A percentile compares a stretch with the other conserved stretches of the same genome.
phyloP scores from a whole-genome alignment of 129 eudicot genomes.

The Lonicera japonica region DNA sequence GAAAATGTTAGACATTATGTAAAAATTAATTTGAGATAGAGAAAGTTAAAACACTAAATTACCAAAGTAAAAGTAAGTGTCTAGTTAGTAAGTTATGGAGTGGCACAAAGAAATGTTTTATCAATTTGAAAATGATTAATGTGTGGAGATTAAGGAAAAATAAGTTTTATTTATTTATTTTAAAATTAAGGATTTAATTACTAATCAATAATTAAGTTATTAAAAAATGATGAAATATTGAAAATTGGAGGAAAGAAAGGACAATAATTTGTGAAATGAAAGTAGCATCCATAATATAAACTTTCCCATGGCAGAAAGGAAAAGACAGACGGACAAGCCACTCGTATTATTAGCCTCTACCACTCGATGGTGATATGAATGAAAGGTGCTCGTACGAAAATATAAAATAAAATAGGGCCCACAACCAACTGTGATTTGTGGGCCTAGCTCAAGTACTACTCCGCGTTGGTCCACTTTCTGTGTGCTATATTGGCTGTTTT shows the following conservation, averaged over 20 bases:
- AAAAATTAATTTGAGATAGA: too few relatives aligned
- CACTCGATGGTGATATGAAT: background rate
- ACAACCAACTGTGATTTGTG: background rate
- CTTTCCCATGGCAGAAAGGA: background rate
- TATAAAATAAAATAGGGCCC: too few relatives aligned
- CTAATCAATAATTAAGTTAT: background rate
- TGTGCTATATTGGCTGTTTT: background rate
- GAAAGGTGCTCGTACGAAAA: slow-evolving; percentile 8
- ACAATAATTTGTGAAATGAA: slow-evolving; percentile 3
- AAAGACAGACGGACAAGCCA: background rate
- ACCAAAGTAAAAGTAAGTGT: too few relatives aligned
- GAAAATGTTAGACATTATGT: too few relatives aligned
- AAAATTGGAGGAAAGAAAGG: background rate
- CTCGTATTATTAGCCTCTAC: background rate
- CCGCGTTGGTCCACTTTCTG: slow-evolving; percentile 23
- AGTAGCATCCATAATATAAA: too few relatives aligned
- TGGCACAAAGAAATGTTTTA: too few relatives aligned
- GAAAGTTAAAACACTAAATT: too few relatives aligned
- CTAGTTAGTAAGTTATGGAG: too few relatives aligned
- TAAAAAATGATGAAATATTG: background rate
- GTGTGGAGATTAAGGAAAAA: too few relatives aligned
- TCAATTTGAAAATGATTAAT: too few relatives aligned
- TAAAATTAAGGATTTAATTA: too few relatives aligned
- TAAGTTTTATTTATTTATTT: too few relatives aligned
- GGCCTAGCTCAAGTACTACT: slow-evolving; percentile 8